Percentiles rank a stretch among this genome's conserved stretches.
These are phyloP conservation scores for Pyrenochaeta sp. DNA, from an alignment of 2,329 filamentous ascomycete genomes.

Conservation along the genomic window DNA sequence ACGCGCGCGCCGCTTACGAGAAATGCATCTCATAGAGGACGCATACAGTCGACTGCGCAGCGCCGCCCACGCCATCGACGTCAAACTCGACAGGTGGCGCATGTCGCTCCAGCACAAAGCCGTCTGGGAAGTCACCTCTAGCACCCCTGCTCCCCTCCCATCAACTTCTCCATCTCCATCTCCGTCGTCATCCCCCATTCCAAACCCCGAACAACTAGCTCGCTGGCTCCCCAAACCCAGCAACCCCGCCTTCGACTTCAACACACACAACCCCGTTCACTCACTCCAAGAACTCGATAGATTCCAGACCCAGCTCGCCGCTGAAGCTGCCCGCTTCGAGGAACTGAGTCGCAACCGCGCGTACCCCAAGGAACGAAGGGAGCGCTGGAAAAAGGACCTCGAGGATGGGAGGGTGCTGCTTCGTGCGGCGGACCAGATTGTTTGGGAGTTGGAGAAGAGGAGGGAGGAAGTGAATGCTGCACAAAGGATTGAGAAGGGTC, in stretches of 20 bases:
- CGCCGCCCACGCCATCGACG: conserved; percentile 23
- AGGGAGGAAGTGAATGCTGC: conserved; percentile 7
- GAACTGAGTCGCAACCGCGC: conserved; percentile 7
- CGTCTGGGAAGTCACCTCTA: conserved; percentile 18
- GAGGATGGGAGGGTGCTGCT: conserved; percentile 31
- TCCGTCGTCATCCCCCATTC: too few relatives aligned
- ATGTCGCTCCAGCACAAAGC: conserved; percentile 29
- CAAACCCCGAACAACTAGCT: not conserved
- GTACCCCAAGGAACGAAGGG: conserved; percentile 14
- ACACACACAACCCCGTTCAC: conserved; percentile 20
- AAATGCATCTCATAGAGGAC: conserved; percentile 29
- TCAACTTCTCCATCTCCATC: too few relatives aligned
- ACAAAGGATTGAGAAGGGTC: not conserved
- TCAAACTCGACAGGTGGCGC: conserved; percentile 21
- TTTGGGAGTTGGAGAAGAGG: conserved; percentile 23
- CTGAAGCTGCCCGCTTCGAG: conserved; percentile 31
- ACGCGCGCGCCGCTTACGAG: conserved; percentile 18
- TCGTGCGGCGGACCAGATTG: conserved; percentile 22
- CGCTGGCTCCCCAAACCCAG: conserved; percentile 21
- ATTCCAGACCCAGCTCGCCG: conserved; percentile 18
- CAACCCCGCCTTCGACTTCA: conserved; percentile 9
- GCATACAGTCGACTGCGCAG: conserved; percentile 24
- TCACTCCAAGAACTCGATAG: conserved; percentile 28
- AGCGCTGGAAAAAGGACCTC: conserved; percentile 26
- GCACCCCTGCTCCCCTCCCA: too few relatives aligned